Base-by-base conservation (phyloP, 1,139 yeast species). In the Saccharomycopsis hybrid region DNA sequence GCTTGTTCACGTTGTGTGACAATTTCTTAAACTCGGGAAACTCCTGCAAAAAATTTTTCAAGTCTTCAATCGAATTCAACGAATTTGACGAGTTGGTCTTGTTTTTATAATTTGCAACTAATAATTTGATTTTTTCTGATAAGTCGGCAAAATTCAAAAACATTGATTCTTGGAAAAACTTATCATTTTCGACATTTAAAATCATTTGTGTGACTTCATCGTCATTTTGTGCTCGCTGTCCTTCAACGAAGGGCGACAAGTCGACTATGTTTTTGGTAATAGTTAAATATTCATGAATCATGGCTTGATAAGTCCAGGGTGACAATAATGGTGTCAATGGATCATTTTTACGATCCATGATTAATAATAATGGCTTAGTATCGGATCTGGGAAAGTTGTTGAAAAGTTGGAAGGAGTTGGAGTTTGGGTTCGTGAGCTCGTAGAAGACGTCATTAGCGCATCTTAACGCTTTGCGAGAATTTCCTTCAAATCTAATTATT, bases 251-350 rank as follows among this genome's bases (percentile, higher is more conserved):
- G 52, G 60, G 59, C 5, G 76, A 61, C 49, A 90, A 65, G 56
- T 80, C 82, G 2, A 88, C 96, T 3, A 92, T 76, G 59, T 92
- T 92, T 62, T 88, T 84, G 25, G 73, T 70, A 53, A 92, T 85
- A 1, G 92, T 95, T 40, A 92, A 71, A 36, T 88, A 74, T 62
- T 94, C 97, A 64, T 92, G 96, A 18, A 92, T 87, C 98, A 94
- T 92, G 1, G 97, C 87, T 62, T 92, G 97, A 65, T 89, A 92
- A 0, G 98, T 90, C 99, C 99, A 92, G 1, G 97, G 98, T 40
- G 84, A 78, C 45, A 92, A 68, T 43, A 92, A 70, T 1, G 99
- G 97, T 0, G 99, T 92, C 32, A 90, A 73, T 1, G 97, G 97
- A 65, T 92, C 99, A 60, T 80, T 83, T 54, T 81, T 78, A 48